phyloP scores from a whole-genome alignment of 331 rosid genomes.

The Stylosanthes scabra region DNA sequence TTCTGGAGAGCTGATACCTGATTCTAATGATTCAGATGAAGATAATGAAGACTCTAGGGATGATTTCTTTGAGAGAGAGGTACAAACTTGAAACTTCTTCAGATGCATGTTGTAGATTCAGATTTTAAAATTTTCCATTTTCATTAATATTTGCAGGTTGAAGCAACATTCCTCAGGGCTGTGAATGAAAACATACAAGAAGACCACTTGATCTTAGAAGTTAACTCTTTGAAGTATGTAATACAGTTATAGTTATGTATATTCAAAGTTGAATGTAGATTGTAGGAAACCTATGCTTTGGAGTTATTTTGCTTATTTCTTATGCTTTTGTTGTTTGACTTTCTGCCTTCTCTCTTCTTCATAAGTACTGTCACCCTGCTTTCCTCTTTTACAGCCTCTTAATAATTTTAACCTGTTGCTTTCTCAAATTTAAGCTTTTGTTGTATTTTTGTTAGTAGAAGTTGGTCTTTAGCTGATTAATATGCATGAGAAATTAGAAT shows the following conservation, averaged over 20 bases:
- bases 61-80: slow-evolving; percentile 91
- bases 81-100: slow-evolving; percentile 36
- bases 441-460: not conserved
- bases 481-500: slow-evolving; percentile 14
- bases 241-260: not conserved
- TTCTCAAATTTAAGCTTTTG: not conserved
- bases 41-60: slow-evolving; percentile 67
- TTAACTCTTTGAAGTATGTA: slow-evolving; percentile 85
- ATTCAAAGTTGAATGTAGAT: slow-evolving; percentile 26
- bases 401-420: not conserved
- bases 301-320: not conserved
- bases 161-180: slow-evolving; percentile 92
- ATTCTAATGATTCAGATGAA: slow-evolving; percentile 68
- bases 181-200: slow-evolving; percentile 88
- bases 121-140: slow-evolving; percentile 18
- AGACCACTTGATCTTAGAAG: slow-evolving; percentile 74
- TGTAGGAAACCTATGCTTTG: not conserved
- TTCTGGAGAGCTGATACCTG: slow-evolving; percentile 78
- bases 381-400: not conserved
- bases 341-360: not conserved
- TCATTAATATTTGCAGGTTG: slow-evolving; percentile 69
- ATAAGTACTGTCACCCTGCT: not conserved
- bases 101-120: slow-evolving; percentile 30
- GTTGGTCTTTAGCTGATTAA: not conserved
- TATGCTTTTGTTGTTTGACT: not conserved